Evolutionary conservation across 371 early-diverging fungal genomes (phyloP).

Genomic region (Lichtheimia ornata): DNA sequence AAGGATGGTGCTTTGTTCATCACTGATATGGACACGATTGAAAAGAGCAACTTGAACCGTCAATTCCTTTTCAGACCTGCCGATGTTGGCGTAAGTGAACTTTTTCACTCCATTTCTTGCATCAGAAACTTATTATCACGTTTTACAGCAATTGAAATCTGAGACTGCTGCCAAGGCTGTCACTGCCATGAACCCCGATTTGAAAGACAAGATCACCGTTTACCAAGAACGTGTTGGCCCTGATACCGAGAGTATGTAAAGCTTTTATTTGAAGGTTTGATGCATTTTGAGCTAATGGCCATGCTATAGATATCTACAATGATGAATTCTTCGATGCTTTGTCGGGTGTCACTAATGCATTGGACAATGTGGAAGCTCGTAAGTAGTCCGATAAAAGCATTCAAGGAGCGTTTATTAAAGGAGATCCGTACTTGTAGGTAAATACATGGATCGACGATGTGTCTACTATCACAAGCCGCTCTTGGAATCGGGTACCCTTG

Average conservation of each 20-base stretch:
- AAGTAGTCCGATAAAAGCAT: conserved; percentile 28
- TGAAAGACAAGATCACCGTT: conserved; percentile 76
- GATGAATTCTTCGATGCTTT: conserved; percentile 92
- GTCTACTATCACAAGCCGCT: conserved; percentile 95
- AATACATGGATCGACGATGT: conserved; percentile 97
- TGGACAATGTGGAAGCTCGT: conserved; percentile 99
- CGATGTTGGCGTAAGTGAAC: conserved; percentile 78
- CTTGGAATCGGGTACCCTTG: conserved; percentile 99
- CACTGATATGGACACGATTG: conserved; percentile 99
- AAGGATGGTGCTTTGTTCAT: conserved; percentile 84
- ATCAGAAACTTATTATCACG: not conserved
- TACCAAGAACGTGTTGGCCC: conserved; percentile 96
- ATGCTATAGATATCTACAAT: conserved; percentile 74
- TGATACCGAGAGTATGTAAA: conserved; percentile 83
- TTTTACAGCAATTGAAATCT: conserved; percentile 85
- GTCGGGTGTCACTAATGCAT: conserved; percentile 97
- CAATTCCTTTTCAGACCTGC: conserved; percentile 96
- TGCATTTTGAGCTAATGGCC: no score
- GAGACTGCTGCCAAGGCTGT: conserved; percentile 94
- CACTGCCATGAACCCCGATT: conserved; percentile 89
- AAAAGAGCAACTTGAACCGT: conserved; percentile 97
- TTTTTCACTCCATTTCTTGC: not conserved
- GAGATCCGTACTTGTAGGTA: conserved; percentile 20
- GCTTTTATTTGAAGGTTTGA: not conserved
- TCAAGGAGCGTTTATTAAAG: not conserved